phyloP scores from a whole-genome alignment of 2,329 filamentous ascomycete species.

The Monilinia aucupariae region DNA sequence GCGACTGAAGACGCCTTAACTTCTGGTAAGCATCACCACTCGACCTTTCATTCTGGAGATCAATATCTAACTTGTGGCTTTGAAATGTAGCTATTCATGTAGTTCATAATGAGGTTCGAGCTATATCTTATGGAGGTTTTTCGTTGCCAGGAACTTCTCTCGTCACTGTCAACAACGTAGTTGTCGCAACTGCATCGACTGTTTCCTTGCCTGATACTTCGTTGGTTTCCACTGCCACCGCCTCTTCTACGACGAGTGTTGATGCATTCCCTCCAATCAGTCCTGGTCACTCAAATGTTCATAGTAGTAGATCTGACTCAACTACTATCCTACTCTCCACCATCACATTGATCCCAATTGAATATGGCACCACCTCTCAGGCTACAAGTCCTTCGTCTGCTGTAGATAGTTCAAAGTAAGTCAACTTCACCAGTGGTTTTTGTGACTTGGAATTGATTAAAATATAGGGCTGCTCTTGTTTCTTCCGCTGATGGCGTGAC shows the following conservation, averaged over 20 bases:
- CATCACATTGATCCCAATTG: not conserved
- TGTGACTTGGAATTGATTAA: not conserved
- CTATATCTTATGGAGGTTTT: not conserved
- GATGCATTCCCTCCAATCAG: not conserved
- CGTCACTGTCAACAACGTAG: constrained; percentile 6
- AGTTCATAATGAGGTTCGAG: not conserved
- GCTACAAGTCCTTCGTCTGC: not conserved
- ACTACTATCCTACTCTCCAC: not conserved
- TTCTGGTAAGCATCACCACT: not conserved
- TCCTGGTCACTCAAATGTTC: not conserved
- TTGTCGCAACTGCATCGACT: constrained; percentile 4
- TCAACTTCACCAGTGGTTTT: not conserved
- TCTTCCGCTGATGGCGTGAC: not conserved
- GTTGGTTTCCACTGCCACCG: not conserved
- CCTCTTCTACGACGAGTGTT: not conserved
- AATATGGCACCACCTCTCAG: not conserved
- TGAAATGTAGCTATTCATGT: not conserved
- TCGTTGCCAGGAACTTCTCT: not conserved
- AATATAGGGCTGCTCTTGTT: not conserved
- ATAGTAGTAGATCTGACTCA: not conserved
- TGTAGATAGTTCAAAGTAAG: not conserved
- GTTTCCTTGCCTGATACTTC: not conserved
- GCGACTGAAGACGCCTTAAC: not conserved
- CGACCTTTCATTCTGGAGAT: not conserved
- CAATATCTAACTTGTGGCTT: not conserved